Percentiles rank a stretch among this genome's conserved stretches.
Evolutionary conservation across 2,329 filamentous ascomycete genomes (phyloP).

Genomic region (Leptographium radiaticola): DNA sequence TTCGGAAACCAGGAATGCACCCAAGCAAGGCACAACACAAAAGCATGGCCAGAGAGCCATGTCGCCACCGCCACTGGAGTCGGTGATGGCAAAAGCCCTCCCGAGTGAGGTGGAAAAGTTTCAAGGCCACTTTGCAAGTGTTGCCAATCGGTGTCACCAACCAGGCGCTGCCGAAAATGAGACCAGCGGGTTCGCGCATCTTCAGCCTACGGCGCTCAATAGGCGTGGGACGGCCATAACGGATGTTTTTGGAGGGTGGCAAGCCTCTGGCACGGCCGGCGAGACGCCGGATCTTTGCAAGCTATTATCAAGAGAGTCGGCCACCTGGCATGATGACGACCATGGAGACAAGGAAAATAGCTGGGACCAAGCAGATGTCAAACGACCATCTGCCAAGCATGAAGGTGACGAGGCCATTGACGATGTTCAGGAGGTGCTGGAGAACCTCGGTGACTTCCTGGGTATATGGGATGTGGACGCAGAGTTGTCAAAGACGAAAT

Average conservation of each 20-base stretch:
- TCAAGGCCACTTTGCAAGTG: slow-evolving; percentile 12
- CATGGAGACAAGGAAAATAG: neutral
- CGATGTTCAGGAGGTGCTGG: slow-evolving; percentile 31
- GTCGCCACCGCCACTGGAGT: slow-evolving; percentile 31
- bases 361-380: neutral
- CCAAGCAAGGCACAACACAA: neutral
- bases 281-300: neutral
- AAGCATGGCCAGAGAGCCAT: slow-evolving; percentile 11
- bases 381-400: neutral
- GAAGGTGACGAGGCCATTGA: slow-evolving; percentile 16
- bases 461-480: slow-evolving; percentile 24
- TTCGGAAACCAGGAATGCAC: neutral
- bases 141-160: slow-evolving; percentile 3
- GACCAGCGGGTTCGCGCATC: neutral
- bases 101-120: slow-evolving; percentile 25
- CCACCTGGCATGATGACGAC: neutral
- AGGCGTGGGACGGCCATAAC: no score
- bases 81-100: slow-evolving; percentile 18
- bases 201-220: neutral
- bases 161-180: no score
- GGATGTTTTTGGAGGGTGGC: neutral
- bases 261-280: neutral
- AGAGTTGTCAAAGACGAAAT: slow-evolving; percentile 21
- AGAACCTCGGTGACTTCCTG: slow-evolving; percentile 32
- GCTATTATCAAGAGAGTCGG: neutral